phyloP scores from a whole-genome alignment of 2,329 filamentous ascomycete species.

The Diplodia corticola region DNA sequence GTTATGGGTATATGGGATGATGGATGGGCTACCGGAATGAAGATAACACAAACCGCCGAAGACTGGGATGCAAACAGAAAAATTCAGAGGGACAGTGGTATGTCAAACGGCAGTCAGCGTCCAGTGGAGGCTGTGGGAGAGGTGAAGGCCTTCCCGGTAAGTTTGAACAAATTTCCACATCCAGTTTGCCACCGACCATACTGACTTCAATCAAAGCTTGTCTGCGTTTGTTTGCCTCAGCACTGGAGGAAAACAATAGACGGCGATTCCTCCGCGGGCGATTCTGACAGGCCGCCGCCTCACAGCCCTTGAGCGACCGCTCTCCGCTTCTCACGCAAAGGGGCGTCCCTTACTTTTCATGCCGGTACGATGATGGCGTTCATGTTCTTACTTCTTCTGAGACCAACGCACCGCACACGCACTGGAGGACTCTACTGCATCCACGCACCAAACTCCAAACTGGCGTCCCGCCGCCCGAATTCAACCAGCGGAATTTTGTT shows the following conservation, averaged over 20 bases:
- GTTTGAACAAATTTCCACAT: constrained; percentile 20
- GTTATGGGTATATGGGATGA: constrained; percentile 99
- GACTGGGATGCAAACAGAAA: constrained; percentile 80
- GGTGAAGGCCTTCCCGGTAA: constrained; percentile 87
- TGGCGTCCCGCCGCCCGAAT: not conserved
- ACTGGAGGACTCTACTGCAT: not conserved
- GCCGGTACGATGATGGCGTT: constrained; percentile 22
- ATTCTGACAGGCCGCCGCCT: constrained; percentile 1
- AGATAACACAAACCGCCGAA: constrained; percentile 79
- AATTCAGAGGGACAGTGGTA: constrained; percentile 85
- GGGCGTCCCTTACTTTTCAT: constrained; percentile 10
- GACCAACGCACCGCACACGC: not conserved
- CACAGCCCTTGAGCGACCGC: constrained; percentile 8
- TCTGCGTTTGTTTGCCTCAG: constrained; percentile 92
- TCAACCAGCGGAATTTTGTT: not conserved
- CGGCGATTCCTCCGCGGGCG: constrained; percentile 56
- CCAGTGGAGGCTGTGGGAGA: constrained; percentile 60
- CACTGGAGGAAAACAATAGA: constrained; percentile 98
- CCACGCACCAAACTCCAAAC: not conserved
- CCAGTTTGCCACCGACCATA: not conserved
- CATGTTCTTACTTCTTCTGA: constrained; percentile 8
- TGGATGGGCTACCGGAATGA: constrained; percentile 93
- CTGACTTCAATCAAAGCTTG: constrained; percentile 51
- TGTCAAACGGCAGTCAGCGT: constrained; percentile 70
- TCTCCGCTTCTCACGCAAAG: not conserved